Evolutionary conservation across 1,139 yeast species (phyloP), one percentile per base, ranked within the genome.

Genomic region (Debaryomyces sp.): DNA sequence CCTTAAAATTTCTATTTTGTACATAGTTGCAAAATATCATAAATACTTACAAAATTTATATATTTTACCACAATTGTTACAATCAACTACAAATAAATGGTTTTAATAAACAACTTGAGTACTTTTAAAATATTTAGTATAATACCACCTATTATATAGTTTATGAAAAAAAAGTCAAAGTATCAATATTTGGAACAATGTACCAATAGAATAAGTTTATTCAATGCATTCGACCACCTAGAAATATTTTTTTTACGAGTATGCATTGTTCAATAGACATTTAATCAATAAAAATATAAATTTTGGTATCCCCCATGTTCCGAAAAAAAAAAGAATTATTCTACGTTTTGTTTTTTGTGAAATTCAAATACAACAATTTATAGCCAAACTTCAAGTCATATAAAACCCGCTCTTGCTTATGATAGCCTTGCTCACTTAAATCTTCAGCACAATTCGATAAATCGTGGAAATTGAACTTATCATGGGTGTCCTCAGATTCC

Each of bases 351-450:
- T 46, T 26, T 51, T 62, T 73, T 51, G 69, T 73, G 57, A 73
- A 80, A 59, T 75, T 73, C 60, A 76, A 68, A 62, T 80, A 80
- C 56, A 80, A 68, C 57, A 80, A 70, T 48, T 67, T 70, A 62
- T 78, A 78, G 49, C 73, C 74, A 51, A 72, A 70, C 53, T 69
- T 71, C 64, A 90, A 73, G 63, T 89, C 96, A 67, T 89, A 87
- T 49, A 84, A 68, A 44, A 86, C 84, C 62, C 80, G 78, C 63
- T 90, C 96, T 47, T 79, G 75, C 60, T 85, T 83, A 52, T 70
- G 68, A 68, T 89, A 90, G 33, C 84, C 84, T 44, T 76, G 68
- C 43, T 81, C 65, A 43, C 54, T 53, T 60, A 75, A 68, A 10
- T 54, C 37, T 47, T 56, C 49, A 41, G 68, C 70, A 55, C 77